A percentile compares a stretch with the other conserved stretches of the same genome.
Conservation (phyloP, 2,329 filamentous ascomycete species). For the Clarireedia homoeocarpa region DNA sequence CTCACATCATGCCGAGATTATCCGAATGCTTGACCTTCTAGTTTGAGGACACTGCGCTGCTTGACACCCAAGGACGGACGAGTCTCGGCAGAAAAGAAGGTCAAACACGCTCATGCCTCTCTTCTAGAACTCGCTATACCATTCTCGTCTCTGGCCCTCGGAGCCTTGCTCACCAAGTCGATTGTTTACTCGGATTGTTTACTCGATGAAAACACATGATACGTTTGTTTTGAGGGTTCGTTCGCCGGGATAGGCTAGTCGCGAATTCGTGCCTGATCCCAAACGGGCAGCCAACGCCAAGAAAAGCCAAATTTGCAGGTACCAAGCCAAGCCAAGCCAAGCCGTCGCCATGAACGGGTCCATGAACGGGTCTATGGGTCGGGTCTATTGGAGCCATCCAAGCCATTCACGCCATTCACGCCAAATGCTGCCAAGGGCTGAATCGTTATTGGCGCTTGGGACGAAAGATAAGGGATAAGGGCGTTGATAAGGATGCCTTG, state of each 20-base stretch:
- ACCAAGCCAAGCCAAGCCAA: not conserved
- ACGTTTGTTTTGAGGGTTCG: not conserved
- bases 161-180: not conserved
- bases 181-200: conserved; percentile 7
- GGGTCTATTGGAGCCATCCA: no score
- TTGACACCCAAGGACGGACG: no score
- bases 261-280: not conserved
- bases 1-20: not conserved
- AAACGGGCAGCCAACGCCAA: not conserved
- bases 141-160: not conserved
- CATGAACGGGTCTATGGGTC: not conserved
- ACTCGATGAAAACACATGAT: conserved; percentile 9
- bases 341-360: not conserved
- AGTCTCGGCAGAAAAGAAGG: no score
- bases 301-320: not conserved
- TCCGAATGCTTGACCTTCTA: not conserved
- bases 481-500: not conserved
- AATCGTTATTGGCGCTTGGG: not conserved
- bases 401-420: no score
- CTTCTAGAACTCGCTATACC: not conserved
- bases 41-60: no score
- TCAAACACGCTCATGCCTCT: no score
- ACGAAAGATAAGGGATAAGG: not conserved
- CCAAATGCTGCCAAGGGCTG: not conserved
- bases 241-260: not conserved